phyloP scores from a whole-genome alignment of 805 yeast genomes.

The Barnettozyma californica region DNA sequence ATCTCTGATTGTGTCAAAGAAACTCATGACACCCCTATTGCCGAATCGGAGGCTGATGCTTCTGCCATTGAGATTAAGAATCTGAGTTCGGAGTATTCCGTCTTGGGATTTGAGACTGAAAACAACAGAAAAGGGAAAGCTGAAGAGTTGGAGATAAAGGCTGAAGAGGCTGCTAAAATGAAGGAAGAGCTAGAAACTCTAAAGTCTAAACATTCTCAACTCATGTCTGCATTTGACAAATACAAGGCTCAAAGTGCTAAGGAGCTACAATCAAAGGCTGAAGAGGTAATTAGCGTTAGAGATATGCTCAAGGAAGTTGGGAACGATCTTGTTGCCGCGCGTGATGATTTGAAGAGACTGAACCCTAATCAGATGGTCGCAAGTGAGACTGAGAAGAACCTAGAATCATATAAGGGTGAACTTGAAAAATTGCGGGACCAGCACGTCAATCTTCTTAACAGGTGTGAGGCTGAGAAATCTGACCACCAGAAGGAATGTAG shows the following conservation, averaged over 20 bases:
- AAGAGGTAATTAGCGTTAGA: conserved; percentile 63
- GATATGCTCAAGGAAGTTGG: conserved; percentile 79
- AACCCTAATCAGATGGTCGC: conserved; percentile 6
- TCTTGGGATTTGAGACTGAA: not conserved
- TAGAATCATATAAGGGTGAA: conserved; percentile 23
- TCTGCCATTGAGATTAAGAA: not conserved
- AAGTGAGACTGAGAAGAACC: conserved; percentile 11
- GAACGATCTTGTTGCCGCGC: conserved; percentile 68
- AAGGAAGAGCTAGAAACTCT: not conserved
- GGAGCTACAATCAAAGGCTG: conserved; percentile 38
- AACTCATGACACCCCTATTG: conserved; percentile 12
- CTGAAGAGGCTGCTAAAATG: not conserved
- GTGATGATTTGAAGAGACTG: conserved; percentile 46
- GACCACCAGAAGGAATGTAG: not conserved
- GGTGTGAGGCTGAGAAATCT: not conserved
- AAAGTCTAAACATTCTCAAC: not conserved
- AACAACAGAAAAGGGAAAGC: not conserved
- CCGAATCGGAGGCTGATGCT: not conserved
- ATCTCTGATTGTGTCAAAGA: conserved; percentile 19
- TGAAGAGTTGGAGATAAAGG: not conserved
- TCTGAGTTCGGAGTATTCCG: not conserved
- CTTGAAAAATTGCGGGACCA: conserved; percentile 23
- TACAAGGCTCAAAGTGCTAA: conserved; percentile 16
- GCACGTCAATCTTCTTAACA: not conserved
- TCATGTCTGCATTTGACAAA: conserved; percentile 6